These are phyloP conservation scores for Blastobotrys apis DNA, from an alignment of 1,139 yeast species.

Conservation along the genomic window DNA sequence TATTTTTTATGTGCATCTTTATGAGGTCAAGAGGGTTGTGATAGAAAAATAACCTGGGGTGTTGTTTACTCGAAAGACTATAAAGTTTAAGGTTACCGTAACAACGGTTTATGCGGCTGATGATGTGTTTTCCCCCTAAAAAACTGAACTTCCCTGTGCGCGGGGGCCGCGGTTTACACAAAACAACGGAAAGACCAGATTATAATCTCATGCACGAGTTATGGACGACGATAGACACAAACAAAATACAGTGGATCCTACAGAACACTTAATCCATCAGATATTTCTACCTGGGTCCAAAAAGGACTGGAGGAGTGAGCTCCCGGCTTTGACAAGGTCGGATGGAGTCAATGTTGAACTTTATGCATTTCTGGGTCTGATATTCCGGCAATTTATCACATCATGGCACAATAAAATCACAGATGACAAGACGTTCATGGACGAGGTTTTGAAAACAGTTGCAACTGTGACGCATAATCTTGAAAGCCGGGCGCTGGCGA, in stretches of 20 bases:
- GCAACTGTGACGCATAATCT: constrained; percentile 13
- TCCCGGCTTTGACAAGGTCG: constrained; percentile 36
- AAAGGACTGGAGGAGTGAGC: constrained; percentile 24
- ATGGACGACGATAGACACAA: background rate
- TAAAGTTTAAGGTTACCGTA: too few species aligned
- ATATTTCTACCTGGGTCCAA: constrained; percentile 27
- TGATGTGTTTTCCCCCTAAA: too few species aligned
- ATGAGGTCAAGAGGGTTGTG: too few species aligned
- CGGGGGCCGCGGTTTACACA: background rate
- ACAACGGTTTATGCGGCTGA: background rate
- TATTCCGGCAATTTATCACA: constrained; percentile 43
- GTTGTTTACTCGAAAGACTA: too few species aligned
- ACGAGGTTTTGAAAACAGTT: constrained; percentile 35
- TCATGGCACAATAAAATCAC: constrained; percentile 45
- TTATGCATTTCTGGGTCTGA: constrained; percentile 43
- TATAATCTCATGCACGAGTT: background rate
- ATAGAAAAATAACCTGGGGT: too few species aligned
- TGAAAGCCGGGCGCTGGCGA: constrained; percentile 12
- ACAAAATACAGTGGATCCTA: constrained; percentile 4
- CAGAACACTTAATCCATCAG: constrained; percentile 29
- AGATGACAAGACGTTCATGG: constrained; percentile 40
- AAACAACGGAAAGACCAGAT: background rate
- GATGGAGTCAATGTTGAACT: constrained; percentile 40
- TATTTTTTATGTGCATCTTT: too few species aligned
- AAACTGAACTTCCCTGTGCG: background rate